These are phyloP conservation scores for Ceratobasidium sp. DNA, from an alignment of 1,284 basidiomycete species.

Conservation along the genomic window DNA sequence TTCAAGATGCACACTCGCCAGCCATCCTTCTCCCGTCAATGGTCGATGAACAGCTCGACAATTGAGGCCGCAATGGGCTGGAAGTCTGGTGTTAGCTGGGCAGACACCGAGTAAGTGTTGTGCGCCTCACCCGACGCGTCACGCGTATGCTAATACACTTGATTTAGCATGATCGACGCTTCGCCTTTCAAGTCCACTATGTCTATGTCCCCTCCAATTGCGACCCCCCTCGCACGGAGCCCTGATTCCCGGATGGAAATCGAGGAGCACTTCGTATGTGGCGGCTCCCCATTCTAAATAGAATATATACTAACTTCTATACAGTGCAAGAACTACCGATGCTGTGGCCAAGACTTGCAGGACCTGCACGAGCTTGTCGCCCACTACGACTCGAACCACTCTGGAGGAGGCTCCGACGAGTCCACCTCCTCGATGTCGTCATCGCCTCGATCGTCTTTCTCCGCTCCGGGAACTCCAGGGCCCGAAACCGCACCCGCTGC, in stretches of 20 bases:
- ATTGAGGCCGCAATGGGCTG: conserved; percentile 28
- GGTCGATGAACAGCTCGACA: conserved; percentile 39
- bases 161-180: conserved; percentile 21
- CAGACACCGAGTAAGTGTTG: conserved; percentile 28
- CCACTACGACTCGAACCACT: conserved; percentile 26
- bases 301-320: background rate
- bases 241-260: conserved; percentile 39
- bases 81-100: conserved; percentile 26
- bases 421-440: conserved; percentile 37
- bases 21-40: conserved; percentile 39
- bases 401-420: conserved; percentile 16
- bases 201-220: conserved; percentile 33
- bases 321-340: conserved; percentile 36
- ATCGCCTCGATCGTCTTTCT: conserved; percentile 39
- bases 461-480: conserved; percentile 39
- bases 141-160: conserved; percentile 6
- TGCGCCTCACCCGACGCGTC: conserved; percentile 2
- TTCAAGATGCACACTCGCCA: conserved; percentile 41
- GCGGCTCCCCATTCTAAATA: background rate
- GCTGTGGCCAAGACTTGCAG: conserved; percentile 32
- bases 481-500: conserved; percentile 21
- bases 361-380: conserved; percentile 40
- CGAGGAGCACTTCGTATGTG: conserved; percentile 35
- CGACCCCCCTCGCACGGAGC: conserved; percentile 26
- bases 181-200: conserved; percentile 30